Percentiles rank a stretch among this genome's conserved stretches.
Evolutionary conservation across 2,329 filamentous ascomycete genomes (phyloP).

Genomic region (Chrysosporium keratinophilum): DNA sequence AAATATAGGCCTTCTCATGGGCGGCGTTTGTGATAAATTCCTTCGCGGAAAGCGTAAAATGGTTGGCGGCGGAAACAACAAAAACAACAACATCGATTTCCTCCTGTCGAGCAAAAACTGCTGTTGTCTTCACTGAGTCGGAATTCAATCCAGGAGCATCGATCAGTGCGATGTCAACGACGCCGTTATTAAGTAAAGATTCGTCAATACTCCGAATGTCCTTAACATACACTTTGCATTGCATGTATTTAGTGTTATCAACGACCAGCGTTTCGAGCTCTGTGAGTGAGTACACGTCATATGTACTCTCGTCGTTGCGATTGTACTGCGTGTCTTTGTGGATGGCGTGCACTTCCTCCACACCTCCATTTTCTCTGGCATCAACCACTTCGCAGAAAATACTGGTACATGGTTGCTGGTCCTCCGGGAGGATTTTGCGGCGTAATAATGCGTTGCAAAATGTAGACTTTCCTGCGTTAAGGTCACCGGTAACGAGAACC

Average conservation of each 20-base stretch:
- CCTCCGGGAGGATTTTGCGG: constrained; percentile 85
- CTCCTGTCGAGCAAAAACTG: constrained; percentile 91
- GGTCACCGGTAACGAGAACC: constrained; percentile 85
- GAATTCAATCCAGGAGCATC: constrained; percentile 93
- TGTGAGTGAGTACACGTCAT: constrained; percentile 68
- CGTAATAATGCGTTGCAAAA: constrained; percentile 96
- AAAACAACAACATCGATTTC: constrained; percentile 99
- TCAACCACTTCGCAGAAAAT: constrained; percentile 98
- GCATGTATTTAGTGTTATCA: constrained; percentile 77
- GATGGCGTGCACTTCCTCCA: constrained; percentile 94
- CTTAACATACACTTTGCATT: constrained; percentile 94
- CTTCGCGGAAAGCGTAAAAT: constrained; percentile 94
- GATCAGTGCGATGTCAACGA: constrained; percentile 95
- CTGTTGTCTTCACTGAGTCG: constrained; percentile 93
- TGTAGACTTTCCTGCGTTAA: constrained; percentile 96
- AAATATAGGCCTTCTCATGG: constrained; percentile 95
- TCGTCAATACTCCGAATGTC: constrained; percentile 83
- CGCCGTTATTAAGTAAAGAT: constrained; percentile 90
- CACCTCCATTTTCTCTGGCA: constrained; percentile 73
- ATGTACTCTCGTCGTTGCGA: constrained; percentile 85
- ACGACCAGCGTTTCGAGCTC: constrained; percentile 82
- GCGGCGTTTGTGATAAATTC: constrained; percentile 96
- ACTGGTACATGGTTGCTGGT: constrained; percentile 94
- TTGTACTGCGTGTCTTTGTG: constrained; percentile 72
- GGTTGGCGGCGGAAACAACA: constrained; percentile 92